Base-by-base conservation (phyloP, 805 yeast species). In the Saturnispora dispora region DNA sequence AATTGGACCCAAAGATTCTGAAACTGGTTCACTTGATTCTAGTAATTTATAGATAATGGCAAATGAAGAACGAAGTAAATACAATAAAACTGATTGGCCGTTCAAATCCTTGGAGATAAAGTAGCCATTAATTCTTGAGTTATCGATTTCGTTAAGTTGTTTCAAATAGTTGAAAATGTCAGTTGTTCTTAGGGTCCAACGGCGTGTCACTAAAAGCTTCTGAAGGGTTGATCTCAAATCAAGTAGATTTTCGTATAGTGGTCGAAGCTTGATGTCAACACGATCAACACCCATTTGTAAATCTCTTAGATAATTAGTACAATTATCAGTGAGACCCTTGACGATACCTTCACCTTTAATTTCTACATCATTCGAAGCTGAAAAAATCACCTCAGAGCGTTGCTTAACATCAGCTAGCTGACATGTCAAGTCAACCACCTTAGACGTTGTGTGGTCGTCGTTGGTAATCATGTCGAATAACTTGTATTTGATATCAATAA, bases 161-260 rank as follows among this genome's bases (percentile, higher is more conserved):
- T 83, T 81, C 67, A 89, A 96, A 64, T 86, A 90, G 46, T 77
- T 75, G 69, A 85, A 93, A 55, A 93, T 74, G 69, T 93, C 99
- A 0, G 99, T 93, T 62, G 90, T 96, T 62, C 99, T 80, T 70
- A 93, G 73, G 2, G 98, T 91, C 99, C 99, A 93, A 65, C 99
- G 79, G 67, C 96, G 82, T 3, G 99, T 93, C 44, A 93, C 81
- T 59, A 91, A 74, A 55, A 93, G 71, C 58, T 87, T 88, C 59
- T 88, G 96, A 54, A 93, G 74, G 18, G 83, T 82, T 23, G 79
- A 74, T 64, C 88, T 87, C 58, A 88, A 74, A 44, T 76, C 78
- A 30, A 78, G 70, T 57, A 93, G 71, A 53, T 78, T 74, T 46
- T 78, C 74, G 67, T 86, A 90, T 28, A 85, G 72, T 17, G 78